These are phyloP conservation scores for Desmodesmus armatus DNA, from an alignment of 139 green algal genomes.

Conservation along the genomic window DNA sequence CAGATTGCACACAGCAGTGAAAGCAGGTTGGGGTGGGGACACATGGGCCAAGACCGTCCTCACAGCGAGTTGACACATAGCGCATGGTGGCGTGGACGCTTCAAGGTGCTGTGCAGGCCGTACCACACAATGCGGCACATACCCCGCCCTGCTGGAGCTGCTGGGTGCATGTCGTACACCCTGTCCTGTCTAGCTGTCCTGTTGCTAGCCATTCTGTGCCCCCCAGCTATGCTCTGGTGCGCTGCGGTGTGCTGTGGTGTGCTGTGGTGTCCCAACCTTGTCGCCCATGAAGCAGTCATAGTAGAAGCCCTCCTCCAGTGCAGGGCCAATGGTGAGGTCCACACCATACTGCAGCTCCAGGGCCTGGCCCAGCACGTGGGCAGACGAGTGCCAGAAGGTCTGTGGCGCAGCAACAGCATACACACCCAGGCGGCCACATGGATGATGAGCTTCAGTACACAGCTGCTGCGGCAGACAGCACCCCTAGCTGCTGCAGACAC, in stretches of 20 bases:
- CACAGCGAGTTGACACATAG: too few species aligned
- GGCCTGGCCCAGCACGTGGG: conserved; percentile 95
- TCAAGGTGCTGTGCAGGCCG: not conserved
- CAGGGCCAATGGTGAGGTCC: conserved; percentile 96
- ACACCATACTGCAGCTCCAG: conserved; percentile 96
- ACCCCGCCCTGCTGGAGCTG: too few species aligned
- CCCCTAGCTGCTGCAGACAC: too few species aligned
- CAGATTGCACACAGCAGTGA: too few species aligned
- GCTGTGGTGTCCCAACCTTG: conserved; percentile 33
- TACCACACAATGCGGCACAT: too few species aligned
- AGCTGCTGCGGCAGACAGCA: too few species aligned
- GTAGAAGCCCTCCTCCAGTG: conserved; percentile 98
- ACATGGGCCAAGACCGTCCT: too few species aligned
- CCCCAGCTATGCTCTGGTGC: not conserved
- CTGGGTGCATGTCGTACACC: not conserved
- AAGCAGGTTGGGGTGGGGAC: too few species aligned
- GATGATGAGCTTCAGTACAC: too few species aligned
- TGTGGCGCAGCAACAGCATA: conserved; percentile 58
- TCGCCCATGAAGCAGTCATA: conserved; percentile 98
- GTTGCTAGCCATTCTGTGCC: too few species aligned
- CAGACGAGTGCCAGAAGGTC: conserved; percentile 97
- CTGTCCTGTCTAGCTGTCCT: too few species aligned
- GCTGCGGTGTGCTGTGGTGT: not conserved
- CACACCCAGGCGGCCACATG: too few species aligned
- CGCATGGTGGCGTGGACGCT: not conserved